Evolutionary conservation across 129 eudicot genomes (phyloP).

Genomic region (Gnaphalium uliginosum): DNA sequence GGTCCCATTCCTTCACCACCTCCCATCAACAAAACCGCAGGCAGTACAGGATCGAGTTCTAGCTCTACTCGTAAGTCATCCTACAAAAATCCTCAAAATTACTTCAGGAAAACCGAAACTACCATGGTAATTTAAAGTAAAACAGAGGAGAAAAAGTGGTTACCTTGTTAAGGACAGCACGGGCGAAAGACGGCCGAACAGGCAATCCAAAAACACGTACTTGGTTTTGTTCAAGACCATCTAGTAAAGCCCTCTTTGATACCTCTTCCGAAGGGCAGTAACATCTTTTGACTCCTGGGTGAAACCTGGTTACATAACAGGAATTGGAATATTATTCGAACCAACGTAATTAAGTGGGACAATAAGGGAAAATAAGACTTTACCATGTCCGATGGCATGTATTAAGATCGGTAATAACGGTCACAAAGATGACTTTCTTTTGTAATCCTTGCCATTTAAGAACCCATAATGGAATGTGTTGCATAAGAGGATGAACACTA

Average conservation of each 20-base stretch:
- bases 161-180: conserved; percentile 79
- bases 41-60: conserved; percentile 64
- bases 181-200: conserved; percentile 83
- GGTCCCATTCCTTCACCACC: conserved; percentile 99
- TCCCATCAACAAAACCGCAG: conserved; percentile 94
- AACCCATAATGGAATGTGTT: conserved; percentile 91
- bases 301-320: conserved; percentile 59
- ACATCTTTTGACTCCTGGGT: conserved; percentile 82
- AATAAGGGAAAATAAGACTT: conserved; percentile 22
- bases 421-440: conserved; percentile 89
- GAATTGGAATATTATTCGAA: neutral
- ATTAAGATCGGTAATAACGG: conserved; percentile 89
- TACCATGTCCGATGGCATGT: conserved; percentile 96
- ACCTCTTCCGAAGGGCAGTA: conserved; percentile 96
- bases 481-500: conserved; percentile 98
- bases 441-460: conserved; percentile 97
- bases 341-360: neutral
- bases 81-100: conserved; percentile 35
- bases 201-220: conserved; percentile 87
- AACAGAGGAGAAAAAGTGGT: neutral
- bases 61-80: conserved; percentile 78
- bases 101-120: conserved; percentile 22
- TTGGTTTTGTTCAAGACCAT: conserved; percentile 71
- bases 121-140: neutral
- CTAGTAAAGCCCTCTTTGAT: conserved; percentile 76